Evolutionary conservation across 345 rosid genomes (phyloP).

Genomic region (Raphanus sativus): DNA sequence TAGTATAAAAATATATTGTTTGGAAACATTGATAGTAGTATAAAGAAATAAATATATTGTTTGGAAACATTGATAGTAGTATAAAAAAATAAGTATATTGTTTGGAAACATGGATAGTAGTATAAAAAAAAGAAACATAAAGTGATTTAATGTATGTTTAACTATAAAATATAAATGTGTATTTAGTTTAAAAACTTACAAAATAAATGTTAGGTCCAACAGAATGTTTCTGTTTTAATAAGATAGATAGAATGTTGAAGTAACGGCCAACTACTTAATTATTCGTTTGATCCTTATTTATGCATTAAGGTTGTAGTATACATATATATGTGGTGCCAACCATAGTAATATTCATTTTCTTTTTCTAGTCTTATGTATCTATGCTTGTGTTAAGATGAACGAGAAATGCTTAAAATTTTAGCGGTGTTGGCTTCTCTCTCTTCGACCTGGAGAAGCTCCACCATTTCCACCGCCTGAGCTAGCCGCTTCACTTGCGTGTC

Average conservation of each 20-base stretch:
- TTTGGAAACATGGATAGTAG: too few relatives aligned
- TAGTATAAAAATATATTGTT: too few relatives aligned
- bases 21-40: too few relatives aligned
- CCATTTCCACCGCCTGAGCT: slow-evolving; percentile 42
- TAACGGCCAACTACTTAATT: slow-evolving; percentile 16
- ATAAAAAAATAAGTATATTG: too few relatives aligned
- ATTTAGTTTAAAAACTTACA: too few relatives aligned
- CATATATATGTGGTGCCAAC: neutral
- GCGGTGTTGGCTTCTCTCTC: slow-evolving; percentile 35
- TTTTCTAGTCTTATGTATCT: slow-evolving; percentile 15
- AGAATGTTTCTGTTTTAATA: too few relatives aligned
- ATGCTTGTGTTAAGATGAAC: slow-evolving; percentile 21
- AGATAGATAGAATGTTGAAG: neutral
- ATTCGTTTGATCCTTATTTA: slow-evolving; percentile 15
- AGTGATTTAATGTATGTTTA: too few relatives aligned
- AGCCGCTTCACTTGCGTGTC: slow-evolving; percentile 38
- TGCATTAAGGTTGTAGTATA: slow-evolving; percentile 21
- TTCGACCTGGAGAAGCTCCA: slow-evolving; percentile 32
- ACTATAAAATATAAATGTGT: too few relatives aligned
- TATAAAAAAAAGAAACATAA: too few relatives aligned
- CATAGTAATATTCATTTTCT: neutral
- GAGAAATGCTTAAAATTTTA: slow-evolving; percentile 12
- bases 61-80: too few relatives aligned
- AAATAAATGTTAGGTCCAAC: too few relatives aligned
- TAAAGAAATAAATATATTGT: too few relatives aligned